Evolutionary conservation across 345 rosid genomes (phyloP).

Genomic region (Carallia brachiata): DNA sequence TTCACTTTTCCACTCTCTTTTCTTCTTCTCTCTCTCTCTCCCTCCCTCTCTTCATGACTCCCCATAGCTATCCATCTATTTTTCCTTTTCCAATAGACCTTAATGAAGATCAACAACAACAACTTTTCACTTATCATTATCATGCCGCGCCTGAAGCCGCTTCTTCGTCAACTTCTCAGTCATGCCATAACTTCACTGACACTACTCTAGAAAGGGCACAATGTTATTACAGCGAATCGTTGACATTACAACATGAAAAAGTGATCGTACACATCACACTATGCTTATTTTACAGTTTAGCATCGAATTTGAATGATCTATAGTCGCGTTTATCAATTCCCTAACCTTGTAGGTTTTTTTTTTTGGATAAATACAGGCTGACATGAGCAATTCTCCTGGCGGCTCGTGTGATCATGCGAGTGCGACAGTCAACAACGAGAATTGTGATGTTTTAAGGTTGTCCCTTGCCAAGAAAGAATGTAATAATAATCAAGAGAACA

Average conservation of each 20-base stretch:
- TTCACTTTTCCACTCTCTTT: no score
- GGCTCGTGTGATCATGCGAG: constrained; percentile 26
- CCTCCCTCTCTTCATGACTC: constrained; percentile 33
- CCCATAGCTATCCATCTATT: constrained; percentile 27
- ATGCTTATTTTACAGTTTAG: no score
- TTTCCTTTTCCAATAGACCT: constrained; percentile 53
- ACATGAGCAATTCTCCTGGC: constrained; percentile 22
- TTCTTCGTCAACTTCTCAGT: constrained; percentile 34
- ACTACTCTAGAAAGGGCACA: constrained; percentile 31
- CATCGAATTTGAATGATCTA: no score
- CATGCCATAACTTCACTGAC: constrained; percentile 29
- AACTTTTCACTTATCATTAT: constrained; percentile 27
- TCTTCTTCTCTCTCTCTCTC: constrained; percentile 6
- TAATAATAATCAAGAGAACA: constrained; percentile 10
- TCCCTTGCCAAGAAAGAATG: constrained; percentile 36
- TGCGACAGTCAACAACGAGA: neutral
- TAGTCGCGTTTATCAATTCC: neutral
- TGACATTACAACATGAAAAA: constrained; percentile 17
- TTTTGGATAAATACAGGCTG: constrained; percentile 19
- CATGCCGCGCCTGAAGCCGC: constrained; percentile 5
- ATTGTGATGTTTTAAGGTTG: constrained; percentile 23
- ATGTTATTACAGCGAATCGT: constrained; percentile 10
- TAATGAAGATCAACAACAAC: constrained; percentile 52
- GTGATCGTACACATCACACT: constrained; percentile 15
- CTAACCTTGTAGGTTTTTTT: neutral